Evolutionary conservation across 768 basidiomycete species (phyloP), one percentile per base, ranked within the genome.

Genomic region (Hypholoma sublateritium): DNA sequence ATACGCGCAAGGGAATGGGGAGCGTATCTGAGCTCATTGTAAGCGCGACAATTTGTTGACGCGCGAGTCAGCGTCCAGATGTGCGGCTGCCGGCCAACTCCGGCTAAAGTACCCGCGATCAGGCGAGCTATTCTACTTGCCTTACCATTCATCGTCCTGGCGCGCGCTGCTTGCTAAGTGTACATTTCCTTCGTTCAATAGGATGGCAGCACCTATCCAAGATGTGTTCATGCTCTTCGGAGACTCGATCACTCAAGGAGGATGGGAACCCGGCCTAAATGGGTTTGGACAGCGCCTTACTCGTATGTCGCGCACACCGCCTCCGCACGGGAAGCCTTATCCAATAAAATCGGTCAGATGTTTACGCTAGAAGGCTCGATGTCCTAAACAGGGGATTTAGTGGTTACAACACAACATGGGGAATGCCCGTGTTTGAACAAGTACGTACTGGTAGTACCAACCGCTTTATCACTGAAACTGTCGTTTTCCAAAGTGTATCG

Each of bases 361-460:
- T 77, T 0, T 96, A 96, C 69, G 80, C 80, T 42, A 78, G 95
- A 59, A 91, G 86, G 69, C 70, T 94, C 32, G 95, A 97, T 66
- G 85, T 97, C 17, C 61, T 96, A 59, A 96, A 96, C 67, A 85
- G 94, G 47, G 95, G 95, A 1, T 76, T 87, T 25, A 79, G 83
- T 28, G 93, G 93, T 2, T 97, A 95, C 72, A 95, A 91, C 66
- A 88, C 92, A 0, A 85, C 88, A 34, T 95, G 93, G 94, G 87
- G 79, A 5, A 72, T 94, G 36, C 89, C 91, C 3, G 80, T 93
- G 25, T 82, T 95, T 55, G 80, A 90, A 64, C 85, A 88, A 79
- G 91, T 87, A 46, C 32, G 61, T 54, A 53, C 32, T 16, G 43
- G 24, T 19, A 22, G n/a, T 8, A 19, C 19, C 24, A 14, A 22